Conservation (phyloP, 2,329 filamentous ascomycete genomes). For the Pestalotiopsis sp. region DNA sequence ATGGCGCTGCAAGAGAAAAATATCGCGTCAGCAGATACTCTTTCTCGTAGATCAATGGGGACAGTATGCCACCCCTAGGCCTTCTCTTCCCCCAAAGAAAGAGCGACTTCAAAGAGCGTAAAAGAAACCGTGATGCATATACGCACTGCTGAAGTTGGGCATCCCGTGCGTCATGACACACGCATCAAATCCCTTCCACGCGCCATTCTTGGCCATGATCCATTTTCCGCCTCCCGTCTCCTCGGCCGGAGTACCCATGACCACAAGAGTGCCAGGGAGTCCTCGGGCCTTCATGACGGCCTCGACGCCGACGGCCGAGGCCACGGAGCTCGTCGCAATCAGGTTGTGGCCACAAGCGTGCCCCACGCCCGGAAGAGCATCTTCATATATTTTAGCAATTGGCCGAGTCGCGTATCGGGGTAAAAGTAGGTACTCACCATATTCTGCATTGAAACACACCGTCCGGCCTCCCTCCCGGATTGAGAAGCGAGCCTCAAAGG, state of each 20-base stretch:
- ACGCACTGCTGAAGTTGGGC: not conserved
- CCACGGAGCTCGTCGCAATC: conserved; percentile 40
- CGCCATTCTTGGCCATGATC: conserved; percentile 10
- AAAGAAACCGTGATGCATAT: not conserved
- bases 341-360: conserved; percentile 48
- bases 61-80: no score
- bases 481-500: conserved; percentile 4
- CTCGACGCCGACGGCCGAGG: conserved; percentile 39
- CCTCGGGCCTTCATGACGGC: conserved; percentile 28
- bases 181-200: conserved; percentile 8
- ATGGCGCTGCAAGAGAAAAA: not conserved
- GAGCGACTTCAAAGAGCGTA: no score
- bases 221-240: conserved; percentile 8
- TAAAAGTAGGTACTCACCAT: conserved; percentile 1
- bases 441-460: conserved; percentile 2
- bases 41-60: not conserved
- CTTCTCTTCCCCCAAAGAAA: no score
- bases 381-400: conserved; percentile 16
- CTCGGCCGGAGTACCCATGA: conserved; percentile 8
- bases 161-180: conserved; percentile 10
- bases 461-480: not conserved
- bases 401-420: no score
- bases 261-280: not conserved
- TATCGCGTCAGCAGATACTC: not conserved
- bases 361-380: conserved; percentile 46